Conservation (phyloP, 768 basidiomycete species). For the Serendipita sp. region DNA sequence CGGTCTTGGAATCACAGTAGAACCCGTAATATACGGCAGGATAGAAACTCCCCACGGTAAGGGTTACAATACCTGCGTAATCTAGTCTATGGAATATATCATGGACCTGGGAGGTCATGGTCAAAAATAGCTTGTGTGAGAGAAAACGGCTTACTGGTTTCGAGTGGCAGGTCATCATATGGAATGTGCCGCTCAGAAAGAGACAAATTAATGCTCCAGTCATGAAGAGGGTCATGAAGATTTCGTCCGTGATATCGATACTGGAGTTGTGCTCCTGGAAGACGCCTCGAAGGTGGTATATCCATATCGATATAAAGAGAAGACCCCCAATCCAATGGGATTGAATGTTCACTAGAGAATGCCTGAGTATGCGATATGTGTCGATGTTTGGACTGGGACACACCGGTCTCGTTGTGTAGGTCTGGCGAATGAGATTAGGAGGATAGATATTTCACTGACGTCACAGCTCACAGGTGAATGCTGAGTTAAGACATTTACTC, state of each 20-base stretch:
- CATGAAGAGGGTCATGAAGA: constrained; percentile 36
- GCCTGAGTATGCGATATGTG: background rate
- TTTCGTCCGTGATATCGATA: background rate
- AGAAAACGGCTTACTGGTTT: constrained; percentile 31
- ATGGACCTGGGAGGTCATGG: constrained; percentile 31
- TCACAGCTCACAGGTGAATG: constrained; percentile 45
- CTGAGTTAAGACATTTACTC: constrained; percentile 44
- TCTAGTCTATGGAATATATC: constrained; percentile 49
- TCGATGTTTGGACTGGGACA: constrained; percentile 8
- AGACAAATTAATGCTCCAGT: constrained; percentile 60
- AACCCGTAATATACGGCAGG: constrained; percentile 68
- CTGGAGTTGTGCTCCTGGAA: background rate
- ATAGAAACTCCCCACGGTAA: constrained; percentile 65
- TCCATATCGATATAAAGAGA: background rate
- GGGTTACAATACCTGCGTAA: constrained; percentile 64
- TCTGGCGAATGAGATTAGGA: constrained; percentile 28
- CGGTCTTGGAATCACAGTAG: constrained; percentile 43
- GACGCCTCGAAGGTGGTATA: background rate
- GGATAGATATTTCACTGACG: constrained; percentile 5
- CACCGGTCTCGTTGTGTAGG: constrained; percentile 66
- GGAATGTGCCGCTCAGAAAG: constrained; percentile 53
- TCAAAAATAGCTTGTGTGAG: constrained; percentile 11
- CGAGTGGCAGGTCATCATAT: constrained; percentile 61
- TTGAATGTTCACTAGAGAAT: constrained; percentile 60
- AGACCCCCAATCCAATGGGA: background rate